Evolutionary conservation across 345 rosid species (phyloP), one percentile per base, ranked within the genome.

Genomic region (Passiflora organensis): DNA sequence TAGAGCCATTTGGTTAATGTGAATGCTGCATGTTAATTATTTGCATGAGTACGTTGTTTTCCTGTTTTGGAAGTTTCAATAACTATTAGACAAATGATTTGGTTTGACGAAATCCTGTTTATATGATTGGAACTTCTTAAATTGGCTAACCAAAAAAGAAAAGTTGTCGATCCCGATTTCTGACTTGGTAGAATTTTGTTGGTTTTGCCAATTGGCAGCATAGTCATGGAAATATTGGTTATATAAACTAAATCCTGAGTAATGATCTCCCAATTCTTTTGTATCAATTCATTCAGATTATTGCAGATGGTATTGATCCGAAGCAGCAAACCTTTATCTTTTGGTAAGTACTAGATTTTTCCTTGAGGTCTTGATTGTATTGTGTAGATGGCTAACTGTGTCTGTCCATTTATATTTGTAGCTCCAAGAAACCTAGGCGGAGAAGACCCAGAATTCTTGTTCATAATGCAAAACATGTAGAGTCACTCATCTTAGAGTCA

Each of bases 311-410:
- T 45, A 66, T 77, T 72, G 96, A 94, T 81, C 99, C 99, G 25
- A 87, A 83, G 75, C 95, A 83, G 44, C 95, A 94, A 72, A 85
- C 96, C 4, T 85, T 94, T 77, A 78, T 64, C 78, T 85, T 75
- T 62, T 78, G 83, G 99, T 87, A 77, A 71, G 84, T 68, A 46
- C 50, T 47, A 2, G 16, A 51, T 25, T 23, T 43, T 49, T 10
- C 34, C 22, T 38, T 56, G 8, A 28, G 34, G 8, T 28, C 34
- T 28, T 3, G 34, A 28, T 3, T 2, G 8, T 28, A 8, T 28
- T 28, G 8, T 8, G 8, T 28, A 28, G 1, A 43, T 63, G 60
- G 46, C 51, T 45, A 50, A 48, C 42, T 38, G 51, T 46, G 20
- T 38, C 3, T 32, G 54, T 53, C 49, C 18, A n/a, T 52, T 9